Conservation (phyloP, 108 stramenopile species). For the Thalassiosira profunda region DNA sequence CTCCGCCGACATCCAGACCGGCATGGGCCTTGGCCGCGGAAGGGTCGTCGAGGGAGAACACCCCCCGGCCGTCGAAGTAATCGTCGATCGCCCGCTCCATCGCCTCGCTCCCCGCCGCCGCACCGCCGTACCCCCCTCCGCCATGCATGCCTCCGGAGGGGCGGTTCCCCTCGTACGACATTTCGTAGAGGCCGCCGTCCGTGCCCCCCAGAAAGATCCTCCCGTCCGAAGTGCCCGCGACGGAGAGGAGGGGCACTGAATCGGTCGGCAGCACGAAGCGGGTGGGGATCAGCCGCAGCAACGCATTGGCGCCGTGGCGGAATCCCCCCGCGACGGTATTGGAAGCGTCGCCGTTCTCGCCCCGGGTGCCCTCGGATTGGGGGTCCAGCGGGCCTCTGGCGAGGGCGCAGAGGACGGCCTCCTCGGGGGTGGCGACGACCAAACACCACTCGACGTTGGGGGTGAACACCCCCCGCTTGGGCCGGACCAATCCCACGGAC, state of each 20-base stretch:
- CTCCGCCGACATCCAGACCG: neutral
- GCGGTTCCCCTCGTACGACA: constrained; percentile 75
- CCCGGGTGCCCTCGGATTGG: constrained; percentile 26
- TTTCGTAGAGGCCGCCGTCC: constrained; percentile 95
- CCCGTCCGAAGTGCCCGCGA: constrained; percentile 78
- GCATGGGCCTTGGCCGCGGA: neutral
- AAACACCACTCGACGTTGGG: constrained; percentile 89
- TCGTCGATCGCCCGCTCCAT: constrained; percentile 41
- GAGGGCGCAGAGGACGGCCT: constrained; percentile 88
- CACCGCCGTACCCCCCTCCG: neutral
- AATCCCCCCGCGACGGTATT: constrained; percentile 10
- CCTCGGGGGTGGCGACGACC: constrained; percentile 92
- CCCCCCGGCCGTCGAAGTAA: constrained; percentile 46
- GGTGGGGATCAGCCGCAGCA: constrained; percentile 69
- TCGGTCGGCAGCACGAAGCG: constrained; percentile 90
- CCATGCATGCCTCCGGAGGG: neutral
- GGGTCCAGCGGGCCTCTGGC: too few species aligned
- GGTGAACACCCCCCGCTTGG: constrained; percentile 88
- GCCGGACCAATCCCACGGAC: constrained; percentile 84
- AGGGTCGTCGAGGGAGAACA: constrained; percentile 4
- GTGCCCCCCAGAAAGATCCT: constrained; percentile 96
- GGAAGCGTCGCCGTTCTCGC: neutral
- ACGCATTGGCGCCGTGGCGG: constrained; percentile 19
- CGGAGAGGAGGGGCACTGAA: constrained; percentile 80
- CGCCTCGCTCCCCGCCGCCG: neutral